Conservation (phyloP, 108 stramenopile genomes). For the Skeletonema costatum region DNA sequence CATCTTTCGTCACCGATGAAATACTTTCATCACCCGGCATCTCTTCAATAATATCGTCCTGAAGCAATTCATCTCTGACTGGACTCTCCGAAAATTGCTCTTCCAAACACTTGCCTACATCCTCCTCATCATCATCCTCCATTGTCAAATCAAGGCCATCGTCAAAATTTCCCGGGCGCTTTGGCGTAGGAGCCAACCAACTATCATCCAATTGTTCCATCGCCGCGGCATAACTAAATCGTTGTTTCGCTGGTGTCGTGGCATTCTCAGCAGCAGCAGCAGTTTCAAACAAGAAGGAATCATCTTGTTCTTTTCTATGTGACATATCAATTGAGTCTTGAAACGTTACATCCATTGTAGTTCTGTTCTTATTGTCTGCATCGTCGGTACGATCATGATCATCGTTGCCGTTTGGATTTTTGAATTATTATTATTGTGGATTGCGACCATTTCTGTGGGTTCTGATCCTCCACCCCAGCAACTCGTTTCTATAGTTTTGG, state of each 20-base stretch:
- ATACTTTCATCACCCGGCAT: background rate
- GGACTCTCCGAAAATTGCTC: background rate
- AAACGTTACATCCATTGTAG: background rate
- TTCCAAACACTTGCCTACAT: background rate
- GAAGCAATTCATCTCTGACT: background rate
- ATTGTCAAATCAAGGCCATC: background rate
- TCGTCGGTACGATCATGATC: too few relatives aligned
- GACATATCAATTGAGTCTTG: background rate
- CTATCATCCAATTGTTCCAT: slow-evolving; percentile 27
- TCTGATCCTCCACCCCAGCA: background rate
- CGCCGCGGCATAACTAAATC: slow-evolving; percentile 27
- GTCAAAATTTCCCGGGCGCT: background rate
- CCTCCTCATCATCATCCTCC: background rate
- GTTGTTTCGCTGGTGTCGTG: background rate
- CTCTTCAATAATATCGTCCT: too few relatives aligned
- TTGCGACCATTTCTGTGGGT: background rate
- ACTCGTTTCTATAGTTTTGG: background rate
- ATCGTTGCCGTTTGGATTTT: background rate
- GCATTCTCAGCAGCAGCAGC: background rate
- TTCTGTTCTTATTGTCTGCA: background rate
- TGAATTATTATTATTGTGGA: background rate
- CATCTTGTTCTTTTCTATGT: background rate
- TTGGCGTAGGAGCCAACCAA: background rate
- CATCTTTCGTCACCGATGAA: background rate
- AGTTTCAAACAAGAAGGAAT: background rate